These are phyloP conservation scores for Puccinia horiana DNA, from an alignment of 1,284 basidiomycete species.

Conservation along the genomic window DNA sequence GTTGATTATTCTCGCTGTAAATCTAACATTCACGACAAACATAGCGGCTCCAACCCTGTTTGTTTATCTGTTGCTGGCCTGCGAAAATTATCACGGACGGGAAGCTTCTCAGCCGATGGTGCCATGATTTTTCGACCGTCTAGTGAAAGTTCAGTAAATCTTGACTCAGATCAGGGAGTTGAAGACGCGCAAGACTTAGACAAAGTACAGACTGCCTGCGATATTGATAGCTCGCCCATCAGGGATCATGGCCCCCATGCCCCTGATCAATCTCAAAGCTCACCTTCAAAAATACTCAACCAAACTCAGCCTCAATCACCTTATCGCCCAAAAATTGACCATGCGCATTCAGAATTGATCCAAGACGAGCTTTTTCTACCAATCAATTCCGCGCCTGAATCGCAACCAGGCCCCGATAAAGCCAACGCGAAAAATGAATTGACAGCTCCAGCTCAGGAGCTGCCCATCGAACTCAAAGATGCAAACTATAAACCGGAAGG, in stretches of 20 bases:
- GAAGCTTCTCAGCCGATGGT: conserved; percentile 35
- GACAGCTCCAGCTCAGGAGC: neutral
- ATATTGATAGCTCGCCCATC: conserved; percentile 1
- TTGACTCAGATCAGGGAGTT: neutral
- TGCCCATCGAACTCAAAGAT: neutral
- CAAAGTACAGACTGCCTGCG: neutral
- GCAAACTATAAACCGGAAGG: neutral
- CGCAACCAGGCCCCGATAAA: neutral
- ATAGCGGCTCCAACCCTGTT: neutral
- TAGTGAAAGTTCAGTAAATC: conserved; percentile 25
- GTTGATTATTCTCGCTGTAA: neutral
- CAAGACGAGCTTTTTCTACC: neutral
- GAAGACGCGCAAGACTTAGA: neutral
- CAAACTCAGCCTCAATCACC: conserved; percentile 9
- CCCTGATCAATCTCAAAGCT: conserved; percentile 6
- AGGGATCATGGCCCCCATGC: neutral
- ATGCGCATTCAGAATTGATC: neutral
- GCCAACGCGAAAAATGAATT: neutral
- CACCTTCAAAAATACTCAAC: neutral
- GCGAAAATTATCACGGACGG: conserved; percentile 7
- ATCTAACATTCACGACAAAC: neutral
- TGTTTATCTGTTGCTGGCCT: neutral
- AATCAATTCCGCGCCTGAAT: neutral
- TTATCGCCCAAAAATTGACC: neutral
- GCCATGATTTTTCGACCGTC: conserved; percentile 39